phyloP scores from a whole-genome alignment of 1,139 yeast genomes.

The Diutina siamensis region DNA sequence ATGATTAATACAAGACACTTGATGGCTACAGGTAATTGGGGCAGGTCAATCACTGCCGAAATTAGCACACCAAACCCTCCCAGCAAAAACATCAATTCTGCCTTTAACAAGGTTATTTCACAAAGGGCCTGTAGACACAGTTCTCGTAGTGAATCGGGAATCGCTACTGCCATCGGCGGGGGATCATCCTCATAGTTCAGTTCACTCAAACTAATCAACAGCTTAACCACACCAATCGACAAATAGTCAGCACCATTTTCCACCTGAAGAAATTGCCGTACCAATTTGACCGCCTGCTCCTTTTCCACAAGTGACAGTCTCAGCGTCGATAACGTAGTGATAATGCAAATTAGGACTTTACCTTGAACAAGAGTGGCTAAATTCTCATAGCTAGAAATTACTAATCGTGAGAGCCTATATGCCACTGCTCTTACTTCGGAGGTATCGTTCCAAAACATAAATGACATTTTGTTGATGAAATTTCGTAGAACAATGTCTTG shows the following conservation, averaged over 20 bases:
- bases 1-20: constrained; percentile 46
- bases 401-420: constrained; percentile 58
- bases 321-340: constrained; percentile 50
- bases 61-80: constrained; percentile 58
- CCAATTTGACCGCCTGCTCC: constrained; percentile 65
- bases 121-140: constrained; percentile 55
- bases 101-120: constrained; percentile 54
- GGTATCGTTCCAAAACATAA: constrained; percentile 44
- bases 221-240: constrained; percentile 57
- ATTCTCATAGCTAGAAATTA: constrained; percentile 45
- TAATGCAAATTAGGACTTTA: constrained; percentile 50
- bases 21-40: constrained; percentile 39
- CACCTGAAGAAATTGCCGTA: constrained; percentile 50
- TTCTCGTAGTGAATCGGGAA: background rate
- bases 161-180: constrained; percentile 3
- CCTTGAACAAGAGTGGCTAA: constrained; percentile 33
- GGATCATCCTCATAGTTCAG: constrained; percentile 8
- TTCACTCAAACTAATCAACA: constrained; percentile 54
- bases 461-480: constrained; percentile 49
- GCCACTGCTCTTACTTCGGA: constrained; percentile 67
- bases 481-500: constrained; percentile 54
- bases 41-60: constrained; percentile 50
- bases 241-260: constrained; percentile 46
- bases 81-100: constrained; percentile 47
- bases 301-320: constrained; percentile 49